A percentile compares a stretch with the other conserved stretches of the same genome.
These are phyloP conservation scores for Sphagnum magellanicum DNA, from an alignment of 228 moss, liverwort and hornwort genomes.

Conservation along the genomic window DNA sequence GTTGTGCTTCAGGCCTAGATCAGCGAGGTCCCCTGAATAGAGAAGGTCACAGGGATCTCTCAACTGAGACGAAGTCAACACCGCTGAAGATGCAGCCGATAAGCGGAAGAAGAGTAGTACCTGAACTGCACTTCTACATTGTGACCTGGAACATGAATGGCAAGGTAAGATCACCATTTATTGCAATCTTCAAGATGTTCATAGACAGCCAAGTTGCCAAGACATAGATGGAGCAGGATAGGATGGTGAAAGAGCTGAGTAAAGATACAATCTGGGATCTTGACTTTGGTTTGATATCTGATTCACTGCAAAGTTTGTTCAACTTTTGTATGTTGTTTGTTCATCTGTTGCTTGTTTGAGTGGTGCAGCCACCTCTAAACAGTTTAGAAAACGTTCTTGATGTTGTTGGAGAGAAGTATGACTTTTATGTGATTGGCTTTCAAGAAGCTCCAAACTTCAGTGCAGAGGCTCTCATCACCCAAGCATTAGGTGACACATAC, in stretches of 20 bases:
- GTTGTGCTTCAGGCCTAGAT: neutral
- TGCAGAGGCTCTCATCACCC: conserved; percentile 38
- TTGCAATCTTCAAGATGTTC: neutral
- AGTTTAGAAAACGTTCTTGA: conserved; percentile 55
- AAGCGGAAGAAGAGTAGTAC: neutral
- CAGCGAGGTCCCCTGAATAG: neutral
- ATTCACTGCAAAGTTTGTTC: neutral
- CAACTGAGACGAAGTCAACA: neutral
- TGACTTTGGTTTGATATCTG: neutral
- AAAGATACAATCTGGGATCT: neutral
- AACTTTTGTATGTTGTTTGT: neutral
- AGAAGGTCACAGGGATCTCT: conserved; percentile 3
- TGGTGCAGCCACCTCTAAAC: conserved; percentile 39
- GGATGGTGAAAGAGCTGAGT: neutral
- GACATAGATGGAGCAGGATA: neutral
- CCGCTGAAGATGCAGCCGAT: neutral
- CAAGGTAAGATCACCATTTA: conserved; percentile 30
- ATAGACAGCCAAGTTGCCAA: neutral
- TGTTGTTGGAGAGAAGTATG: conserved; percentile 41
- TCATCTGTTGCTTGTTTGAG: neutral
- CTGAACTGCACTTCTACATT: conserved; percentile 59
- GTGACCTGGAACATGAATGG: conserved; percentile 96
- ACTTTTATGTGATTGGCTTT: conserved; percentile 68
- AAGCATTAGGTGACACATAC: conserved; percentile 60
- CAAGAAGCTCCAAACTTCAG: conserved; percentile 67